Percentiles rank a stretch among this genome's conserved stretches.
Evolutionary conservation across 2,329 filamentous ascomycete genomes (phyloP).

Genomic region (Arachnopeziza araneosa): DNA sequence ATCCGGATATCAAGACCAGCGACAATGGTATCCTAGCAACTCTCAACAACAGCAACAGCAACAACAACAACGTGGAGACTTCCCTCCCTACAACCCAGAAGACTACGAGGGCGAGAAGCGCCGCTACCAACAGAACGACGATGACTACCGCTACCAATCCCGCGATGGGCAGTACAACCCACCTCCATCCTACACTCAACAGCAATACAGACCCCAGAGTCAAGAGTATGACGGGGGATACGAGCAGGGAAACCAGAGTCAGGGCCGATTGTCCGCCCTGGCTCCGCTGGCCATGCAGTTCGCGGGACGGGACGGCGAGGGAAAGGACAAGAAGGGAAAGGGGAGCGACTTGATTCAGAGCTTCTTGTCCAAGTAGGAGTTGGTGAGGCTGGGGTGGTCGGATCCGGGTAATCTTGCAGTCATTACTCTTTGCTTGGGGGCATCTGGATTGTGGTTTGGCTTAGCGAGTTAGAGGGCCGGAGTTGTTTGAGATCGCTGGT

Average conservation of each 20-base stretch:
- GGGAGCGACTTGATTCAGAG: background rate
- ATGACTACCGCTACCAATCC: background rate
- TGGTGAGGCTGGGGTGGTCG: background rate
- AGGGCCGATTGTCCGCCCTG: background rate
- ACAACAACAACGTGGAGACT: background rate
- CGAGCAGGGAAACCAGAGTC: background rate
- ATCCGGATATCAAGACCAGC: background rate
- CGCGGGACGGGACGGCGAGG: background rate
- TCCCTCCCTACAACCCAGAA: background rate
- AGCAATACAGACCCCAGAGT: background rate
- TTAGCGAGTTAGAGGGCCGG: too few species aligned
- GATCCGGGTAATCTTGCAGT: too few species aligned
- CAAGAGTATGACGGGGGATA: background rate
- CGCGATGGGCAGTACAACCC: background rate
- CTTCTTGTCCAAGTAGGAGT: background rate
- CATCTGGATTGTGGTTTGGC: too few species aligned
- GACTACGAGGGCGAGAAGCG: background rate
- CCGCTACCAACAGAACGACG: background rate
- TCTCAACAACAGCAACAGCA: too few species aligned
- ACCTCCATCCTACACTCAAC: background rate
- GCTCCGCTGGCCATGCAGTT: background rate
- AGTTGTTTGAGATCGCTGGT: too few species aligned
- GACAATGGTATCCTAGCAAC: background rate
- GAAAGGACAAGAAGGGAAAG: background rate
- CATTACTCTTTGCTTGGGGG: too few species aligned